phyloP scores from a whole-genome alignment of 495 filamentous ascomycete genomes.

The Collariella sp. region DNA sequence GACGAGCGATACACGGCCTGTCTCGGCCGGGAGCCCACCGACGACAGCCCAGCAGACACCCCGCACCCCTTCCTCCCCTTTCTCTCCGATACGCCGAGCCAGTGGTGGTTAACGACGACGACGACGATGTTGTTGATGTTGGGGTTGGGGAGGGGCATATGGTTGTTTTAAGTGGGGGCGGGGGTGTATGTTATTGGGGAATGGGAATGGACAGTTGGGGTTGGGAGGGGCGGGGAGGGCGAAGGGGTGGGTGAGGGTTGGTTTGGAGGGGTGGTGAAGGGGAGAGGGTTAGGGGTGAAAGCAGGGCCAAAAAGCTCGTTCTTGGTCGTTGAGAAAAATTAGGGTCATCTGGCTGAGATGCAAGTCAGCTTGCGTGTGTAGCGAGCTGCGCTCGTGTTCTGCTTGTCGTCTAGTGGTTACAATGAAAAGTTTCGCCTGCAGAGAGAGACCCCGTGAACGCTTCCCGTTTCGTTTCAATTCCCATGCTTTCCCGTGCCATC shows the following conservation, averaged over 20 bases:
- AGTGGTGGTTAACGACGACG: slow-evolving; percentile 29
- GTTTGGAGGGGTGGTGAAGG: slow-evolving; percentile 19
- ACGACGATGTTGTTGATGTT: slow-evolving; percentile 41
- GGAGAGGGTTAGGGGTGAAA: slow-evolving; percentile 29
- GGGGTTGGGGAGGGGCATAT: slow-evolving; percentile 52
- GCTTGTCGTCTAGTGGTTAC: slow-evolving; percentile 13
- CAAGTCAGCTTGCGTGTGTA: neutral
- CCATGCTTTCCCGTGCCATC: slow-evolving; percentile 13
- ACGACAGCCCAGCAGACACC: slow-evolving; percentile 30
- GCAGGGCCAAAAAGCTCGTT: slow-evolving; percentile 42
- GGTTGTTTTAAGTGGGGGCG: slow-evolving; percentile 44
- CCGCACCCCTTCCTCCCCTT: slow-evolving; percentile 27
- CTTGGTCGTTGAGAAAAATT: slow-evolving; percentile 22
- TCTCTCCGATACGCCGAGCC: slow-evolving; percentile 26
- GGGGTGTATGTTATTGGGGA: slow-evolving; percentile 50
- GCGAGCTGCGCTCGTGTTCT: slow-evolving; percentile 1
- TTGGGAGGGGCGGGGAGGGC: slow-evolving; percentile 20
- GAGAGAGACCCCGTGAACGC: slow-evolving; percentile 12
- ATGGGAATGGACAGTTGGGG: slow-evolving; percentile 53
- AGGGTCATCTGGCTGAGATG: neutral
- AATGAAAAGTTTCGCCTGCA: slow-evolving; percentile 9
- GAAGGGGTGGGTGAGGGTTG: slow-evolving; percentile 28
- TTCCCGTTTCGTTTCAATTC: neutral
- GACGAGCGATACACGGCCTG: slow-evolving; percentile 46
- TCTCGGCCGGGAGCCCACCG: slow-evolving; percentile 37